phyloP scores from a whole-genome alignment of 2,329 filamentous ascomycete genomes.

The Calonectria hawksworthii region DNA sequence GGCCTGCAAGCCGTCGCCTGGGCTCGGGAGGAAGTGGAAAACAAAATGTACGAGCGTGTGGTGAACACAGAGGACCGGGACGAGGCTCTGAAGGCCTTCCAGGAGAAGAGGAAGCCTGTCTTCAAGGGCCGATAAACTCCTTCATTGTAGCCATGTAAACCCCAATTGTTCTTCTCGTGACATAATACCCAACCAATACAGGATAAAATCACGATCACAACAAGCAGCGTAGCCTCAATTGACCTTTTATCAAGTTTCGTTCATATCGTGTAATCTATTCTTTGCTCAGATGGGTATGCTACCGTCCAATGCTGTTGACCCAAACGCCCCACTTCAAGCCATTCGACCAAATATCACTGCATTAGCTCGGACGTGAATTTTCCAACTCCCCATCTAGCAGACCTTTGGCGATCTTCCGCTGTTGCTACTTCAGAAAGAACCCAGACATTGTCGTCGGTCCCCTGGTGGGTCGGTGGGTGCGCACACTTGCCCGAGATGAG shows the following conservation, averaged over 20 bases:
- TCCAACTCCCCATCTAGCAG: neutral
- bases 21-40: constrained; percentile 84
- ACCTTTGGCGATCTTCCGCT: neutral
- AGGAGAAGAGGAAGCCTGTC: constrained; percentile 71
- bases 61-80: constrained; percentile 87
- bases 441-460: neutral
- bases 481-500: neutral
- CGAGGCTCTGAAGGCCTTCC: constrained; percentile 90
- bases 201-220: neutral
- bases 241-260: neutral
- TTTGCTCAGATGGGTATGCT: constrained; percentile 30
- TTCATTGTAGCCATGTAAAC: neutral
- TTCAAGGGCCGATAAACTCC: constrained; percentile 66
- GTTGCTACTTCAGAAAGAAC: neutral
- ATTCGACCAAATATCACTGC: neutral
- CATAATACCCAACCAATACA: constrained; percentile 1
- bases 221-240: neutral
- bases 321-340: constrained; percentile 25
- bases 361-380: neutral
- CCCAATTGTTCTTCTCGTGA: neutral
- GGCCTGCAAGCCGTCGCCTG: constrained; percentile 83
- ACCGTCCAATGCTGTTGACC: constrained; percentile 14
- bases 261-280: constrained; percentile 25
- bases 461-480: neutral
- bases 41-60: constrained; percentile 87